Evolutionary conservation across 352 stramenopile genomes (phyloP), one percentile per base, ranked within the genome.

Genomic region (Globisporangium middletonii): DNA sequence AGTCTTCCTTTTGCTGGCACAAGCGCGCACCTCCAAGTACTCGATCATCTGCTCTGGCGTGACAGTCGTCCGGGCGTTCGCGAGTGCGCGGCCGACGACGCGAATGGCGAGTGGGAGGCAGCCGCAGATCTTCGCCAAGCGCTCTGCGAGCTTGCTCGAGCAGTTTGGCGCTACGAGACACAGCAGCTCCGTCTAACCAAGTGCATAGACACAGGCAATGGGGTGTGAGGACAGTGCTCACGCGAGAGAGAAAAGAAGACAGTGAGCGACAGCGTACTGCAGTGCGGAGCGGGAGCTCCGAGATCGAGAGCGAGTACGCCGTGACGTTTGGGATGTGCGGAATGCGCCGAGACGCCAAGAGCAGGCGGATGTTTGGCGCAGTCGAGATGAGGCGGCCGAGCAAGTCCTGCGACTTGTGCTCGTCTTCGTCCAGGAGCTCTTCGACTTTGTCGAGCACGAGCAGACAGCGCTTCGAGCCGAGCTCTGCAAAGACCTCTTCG

Each of bases 391-490:
- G 64, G 16, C 85, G 79, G 1, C 77, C 73, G 11, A 93, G 63
- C 18, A 90, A 62, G 44, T 87, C 78, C 55, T 88, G 76, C 11
- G 75, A 72, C 58, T 86, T 89, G 58, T 77, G 76, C 48, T 89
- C 74, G 57, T 93, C 79, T 62, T 88, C 72, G 45, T 93, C 83
- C 18, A 93, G 60, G 9, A 93, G 37, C 42, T 91, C 83, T 59
- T 93, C 80, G 3, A 88, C 80, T 57, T 93, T 93, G 58, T 93
- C 83, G 2, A 93, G 57, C 6, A 93, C 80, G 38, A 93, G 64
- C 33, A 93, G 64, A 50, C 80, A 86, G 2, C 79, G 70, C 57
- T 87, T 89, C 1, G 72, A 74, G 33, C 75, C 75, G 43, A 92
- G 64, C 45, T 91, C 83, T 19, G 75, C 80, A 62, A 91, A 93